phyloP scores from a whole-genome alignment of 768 basidiomycete species.

The Clitopilus passeckerianus region DNA sequence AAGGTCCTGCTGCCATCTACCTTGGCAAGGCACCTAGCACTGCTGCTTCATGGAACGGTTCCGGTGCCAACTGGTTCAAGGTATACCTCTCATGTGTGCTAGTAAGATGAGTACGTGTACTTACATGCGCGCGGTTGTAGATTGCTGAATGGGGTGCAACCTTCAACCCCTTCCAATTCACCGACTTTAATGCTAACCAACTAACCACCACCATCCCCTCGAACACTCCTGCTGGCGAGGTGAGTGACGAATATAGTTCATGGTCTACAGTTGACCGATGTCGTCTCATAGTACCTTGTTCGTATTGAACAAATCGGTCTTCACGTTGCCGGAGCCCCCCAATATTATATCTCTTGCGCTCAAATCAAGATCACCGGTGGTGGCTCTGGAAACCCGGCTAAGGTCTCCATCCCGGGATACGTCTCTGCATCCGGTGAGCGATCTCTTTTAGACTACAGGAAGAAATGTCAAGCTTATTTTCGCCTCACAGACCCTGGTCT shows the following conservation, averaged over 20 bases:
- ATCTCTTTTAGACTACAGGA: background rate
- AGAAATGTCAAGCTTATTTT: background rate
- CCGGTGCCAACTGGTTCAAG: conserved; percentile 36
- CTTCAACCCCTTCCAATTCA: conserved; percentile 18
- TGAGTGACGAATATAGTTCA: background rate
- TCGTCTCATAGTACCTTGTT: conserved; percentile 19
- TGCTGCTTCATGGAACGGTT: conserved; percentile 32
- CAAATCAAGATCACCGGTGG: conserved; percentile 38
- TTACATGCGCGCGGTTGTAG: conserved; percentile 5
- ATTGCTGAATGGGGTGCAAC: conserved; percentile 20
- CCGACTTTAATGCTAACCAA: conserved; percentile 13
- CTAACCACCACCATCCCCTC: conserved; percentile 26
- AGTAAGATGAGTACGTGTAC: conserved; percentile 6
- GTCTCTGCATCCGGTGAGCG: conserved; percentile 27
- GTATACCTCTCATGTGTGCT: conserved; percentile 8
- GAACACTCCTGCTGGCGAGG: conserved; percentile 24
- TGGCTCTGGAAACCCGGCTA: conserved; percentile 35
- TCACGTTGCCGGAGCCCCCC: conserved; percentile 39
- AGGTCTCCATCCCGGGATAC: conserved; percentile 44
- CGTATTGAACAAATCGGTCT: conserved; percentile 35
- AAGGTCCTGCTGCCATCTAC: conserved; percentile 34
- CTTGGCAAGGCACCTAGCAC: conserved; percentile 33
- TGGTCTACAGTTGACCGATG: background rate
- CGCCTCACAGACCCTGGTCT: conserved; percentile 27
- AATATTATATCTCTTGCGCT: conserved; percentile 45